Conservation (phyloP, 169 alveolate species). For the Eimeria acervulina region DNA sequence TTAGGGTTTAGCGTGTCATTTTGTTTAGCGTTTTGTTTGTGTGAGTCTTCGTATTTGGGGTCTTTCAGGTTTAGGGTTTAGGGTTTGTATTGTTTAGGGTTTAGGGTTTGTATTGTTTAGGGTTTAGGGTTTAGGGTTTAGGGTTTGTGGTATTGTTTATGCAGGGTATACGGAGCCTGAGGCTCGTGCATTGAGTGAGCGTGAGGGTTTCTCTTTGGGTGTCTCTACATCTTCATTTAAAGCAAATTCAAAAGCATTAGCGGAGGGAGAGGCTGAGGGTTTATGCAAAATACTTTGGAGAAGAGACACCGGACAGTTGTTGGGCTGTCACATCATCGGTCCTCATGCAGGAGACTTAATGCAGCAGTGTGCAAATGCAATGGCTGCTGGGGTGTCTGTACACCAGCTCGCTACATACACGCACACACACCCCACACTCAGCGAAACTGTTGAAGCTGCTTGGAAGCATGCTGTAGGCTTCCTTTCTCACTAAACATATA, state of each 20-base stretch:
- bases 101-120: too few species aligned
- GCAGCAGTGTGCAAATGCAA: conserved; percentile 88
- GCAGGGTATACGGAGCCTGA: conserved; percentile 87
- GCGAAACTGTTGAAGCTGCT: conserved; percentile 87
- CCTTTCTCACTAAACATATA: conserved; percentile 82
- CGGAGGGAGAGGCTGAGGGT: conserved; percentile 87
- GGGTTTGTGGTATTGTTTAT: too few species aligned
- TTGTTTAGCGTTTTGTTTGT: too few species aligned
- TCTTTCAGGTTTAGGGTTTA: too few species aligned
- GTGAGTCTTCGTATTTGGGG: too few species aligned
- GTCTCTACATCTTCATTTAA: conserved; percentile 74
- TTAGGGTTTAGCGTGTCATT: too few species aligned
- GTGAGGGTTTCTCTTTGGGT: conserved; percentile 84
- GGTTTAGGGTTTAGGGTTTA: too few species aligned
- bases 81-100: too few species aligned
- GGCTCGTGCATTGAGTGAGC: conserved; percentile 78
- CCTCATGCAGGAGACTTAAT: conserved; percentile 87
- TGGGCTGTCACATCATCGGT: conserved; percentile 87
- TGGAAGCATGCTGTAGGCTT: conserved; percentile 85
- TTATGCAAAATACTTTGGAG: conserved; percentile 85
- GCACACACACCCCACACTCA: conserved; percentile 89
- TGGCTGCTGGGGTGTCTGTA: conserved; percentile 79
- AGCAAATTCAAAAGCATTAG: conserved; percentile 87
- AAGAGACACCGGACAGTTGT: conserved; percentile 83
- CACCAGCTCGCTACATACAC: conserved; percentile 84